Base-by-base conservation (phyloP, 768 basidiomycete species). In the Clavulina sp. region DNA sequence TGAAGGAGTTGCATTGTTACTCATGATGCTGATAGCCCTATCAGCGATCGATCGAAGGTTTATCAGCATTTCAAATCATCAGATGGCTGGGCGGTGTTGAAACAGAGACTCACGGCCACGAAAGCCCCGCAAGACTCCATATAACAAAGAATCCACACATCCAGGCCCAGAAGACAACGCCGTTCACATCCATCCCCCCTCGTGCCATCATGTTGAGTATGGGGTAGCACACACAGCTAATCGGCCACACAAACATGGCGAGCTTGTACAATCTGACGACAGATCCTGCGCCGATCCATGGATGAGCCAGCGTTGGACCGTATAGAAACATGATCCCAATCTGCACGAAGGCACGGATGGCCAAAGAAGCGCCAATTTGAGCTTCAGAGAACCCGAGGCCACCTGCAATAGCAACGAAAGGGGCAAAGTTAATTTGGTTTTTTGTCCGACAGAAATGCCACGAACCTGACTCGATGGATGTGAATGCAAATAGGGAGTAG, bases 91-190 rank as follows among this genome's bases (percentile, higher is more conserved):
- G 43, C 16, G 9, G 9, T 46, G 26, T 24, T 46, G 43, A 46
- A 26, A n/a, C n/a, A n/a, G n/a, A n/a, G n/a, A 26, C 43, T 46
- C 43, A 46, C 43, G 43, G 23, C 48, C 23, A 49, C 16, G 16
- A 29, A 13, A 16, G 13, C 23, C 7, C 48, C 23, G 43, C 30
- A 26, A 49, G 13, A n/a, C n/a, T n/a, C 48, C 48, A 49, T 9
- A 49, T 29, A 23, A 16, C 13, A 32, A 49, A 49, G 48, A 49
- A 49, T 32, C n/a, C n/a, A n/a, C n/a, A n/a, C n/a, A n/a, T n/a
- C n/a, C n/a, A n/a, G n/a, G n/a, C n/a, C n/a, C n/a, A n/a, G n/a
- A n/a, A n/a, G n/a, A n/a, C n/a, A n/a, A n/a, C n/a, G n/a, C n/a
- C n/a, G n/a, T n/a, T n/a, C n/a, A n/a, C n/a, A n/a, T n/a, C 34